phyloP scores from a whole-genome alignment of 2,329 filamentous ascomycete species.

The Cladophialophora immunda region DNA sequence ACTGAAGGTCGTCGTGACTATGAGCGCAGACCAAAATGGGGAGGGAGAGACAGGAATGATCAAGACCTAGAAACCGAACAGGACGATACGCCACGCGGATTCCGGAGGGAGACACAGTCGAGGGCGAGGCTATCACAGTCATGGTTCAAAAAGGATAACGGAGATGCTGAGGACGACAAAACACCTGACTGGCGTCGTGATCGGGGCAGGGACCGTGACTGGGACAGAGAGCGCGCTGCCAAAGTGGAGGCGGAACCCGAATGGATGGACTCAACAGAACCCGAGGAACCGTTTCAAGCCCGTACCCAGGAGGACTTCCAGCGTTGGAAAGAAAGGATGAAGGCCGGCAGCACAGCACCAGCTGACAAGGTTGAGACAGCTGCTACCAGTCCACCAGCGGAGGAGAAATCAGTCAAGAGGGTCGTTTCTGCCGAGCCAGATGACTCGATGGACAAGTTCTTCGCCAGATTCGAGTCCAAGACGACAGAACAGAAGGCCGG shows the following conservation, averaged over 20 bases:
- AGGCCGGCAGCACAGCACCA: conserved; percentile 59
- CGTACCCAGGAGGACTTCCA: conserved; percentile 92
- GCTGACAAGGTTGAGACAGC: conserved; percentile 39
- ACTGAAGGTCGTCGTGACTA: conserved; percentile 33
- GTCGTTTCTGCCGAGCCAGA: conserved; percentile 36
- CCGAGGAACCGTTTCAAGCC: conserved; percentile 62
- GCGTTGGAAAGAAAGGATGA: conserved; percentile 93
- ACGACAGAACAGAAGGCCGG: conserved; percentile 51
- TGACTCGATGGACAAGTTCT: conserved; percentile 42
- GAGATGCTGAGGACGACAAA: conserved; percentile 56
- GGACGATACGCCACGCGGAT: conserved; percentile 28
- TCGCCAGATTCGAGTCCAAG: conserved; percentile 40
- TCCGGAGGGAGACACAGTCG: conserved; percentile 44
- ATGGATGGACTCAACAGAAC: conserved; percentile 77
- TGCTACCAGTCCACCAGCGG: conserved; percentile 40
- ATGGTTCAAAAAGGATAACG: conserved; percentile 74
- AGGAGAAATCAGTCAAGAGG: conserved; percentile 45
- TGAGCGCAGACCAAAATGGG: conserved; percentile 39
- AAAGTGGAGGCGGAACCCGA: conserved; percentile 82
- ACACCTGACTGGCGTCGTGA: conserved; percentile 71
- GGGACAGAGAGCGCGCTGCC: conserved; percentile 63
- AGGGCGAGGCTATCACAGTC: conserved; percentile 70
- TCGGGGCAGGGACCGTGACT: conserved; percentile 61
- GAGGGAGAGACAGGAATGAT: conserved; percentile 36
- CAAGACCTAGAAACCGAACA: conserved; percentile 32